A percentile compares a stretch with the other conserved stretches of the same genome.
Evolutionary conservation across 192 early-diverging fungal species (phyloP).

Genomic region (Coemansia erecta): DNA sequence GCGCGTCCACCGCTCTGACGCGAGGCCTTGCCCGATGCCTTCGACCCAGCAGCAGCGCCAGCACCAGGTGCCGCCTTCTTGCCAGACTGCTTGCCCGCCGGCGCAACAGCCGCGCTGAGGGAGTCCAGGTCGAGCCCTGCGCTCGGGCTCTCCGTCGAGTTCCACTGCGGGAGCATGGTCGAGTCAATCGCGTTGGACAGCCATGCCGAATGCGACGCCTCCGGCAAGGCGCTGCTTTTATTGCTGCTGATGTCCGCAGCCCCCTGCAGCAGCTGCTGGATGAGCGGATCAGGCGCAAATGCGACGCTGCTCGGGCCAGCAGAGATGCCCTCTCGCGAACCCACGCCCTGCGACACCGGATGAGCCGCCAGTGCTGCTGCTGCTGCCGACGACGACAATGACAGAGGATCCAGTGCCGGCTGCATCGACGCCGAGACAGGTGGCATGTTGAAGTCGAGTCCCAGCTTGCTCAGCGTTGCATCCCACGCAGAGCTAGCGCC

Average conservation of each 20-base stretch:
- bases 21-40: too few species aligned
- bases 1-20: neutral
- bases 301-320: neutral
- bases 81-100: neutral
- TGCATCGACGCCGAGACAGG: neutral
- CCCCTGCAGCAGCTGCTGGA: constrained; percentile 40
- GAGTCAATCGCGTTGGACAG: constrained; percentile 14
- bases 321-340: neutral
- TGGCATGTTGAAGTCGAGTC: constrained; percentile 11
- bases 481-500: constrained; percentile 17
- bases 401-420: neutral
- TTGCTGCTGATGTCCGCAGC: constrained; percentile 18
- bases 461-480: constrained; percentile 34
- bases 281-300: constrained; percentile 29
- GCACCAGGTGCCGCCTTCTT: neutral
- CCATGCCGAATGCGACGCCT: constrained; percentile 15
- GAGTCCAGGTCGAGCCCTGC: neutral
- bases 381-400: neutral
- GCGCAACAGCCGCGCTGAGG: neutral
- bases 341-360: neutral
- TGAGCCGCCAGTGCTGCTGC: neutral
- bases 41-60: neutral
- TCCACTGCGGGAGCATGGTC: constrained; percentile 20
- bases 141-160: neutral
- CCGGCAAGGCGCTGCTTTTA: neutral